These are phyloP conservation scores for Phoma sp. DNA, from an alignment of 2,329 filamentous ascomycete species.

Conservation along the genomic window DNA sequence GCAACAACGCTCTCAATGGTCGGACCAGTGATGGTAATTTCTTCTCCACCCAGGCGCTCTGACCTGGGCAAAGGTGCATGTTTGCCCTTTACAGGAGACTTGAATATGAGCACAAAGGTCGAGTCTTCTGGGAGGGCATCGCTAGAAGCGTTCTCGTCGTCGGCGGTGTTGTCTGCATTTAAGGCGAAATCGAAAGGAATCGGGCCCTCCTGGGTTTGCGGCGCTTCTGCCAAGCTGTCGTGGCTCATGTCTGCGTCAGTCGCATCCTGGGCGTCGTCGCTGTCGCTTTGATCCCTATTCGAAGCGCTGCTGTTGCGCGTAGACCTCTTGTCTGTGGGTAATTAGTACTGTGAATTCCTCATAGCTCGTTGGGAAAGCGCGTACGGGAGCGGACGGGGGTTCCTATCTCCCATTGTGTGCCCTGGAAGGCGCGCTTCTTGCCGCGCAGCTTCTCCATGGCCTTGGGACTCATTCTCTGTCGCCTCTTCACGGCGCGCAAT, in stretches of 20 bases:
- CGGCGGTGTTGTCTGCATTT: conserved; percentile 16
- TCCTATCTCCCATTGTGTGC: conserved; percentile 46
- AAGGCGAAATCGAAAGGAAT: conserved; percentile 28
- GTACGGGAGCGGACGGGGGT: conserved; percentile 45
- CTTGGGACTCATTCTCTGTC: conserved; percentile 46
- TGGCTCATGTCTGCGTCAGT: conserved; percentile 22
- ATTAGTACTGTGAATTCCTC: conserved; percentile 16
- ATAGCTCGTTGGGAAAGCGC: conserved; percentile 3
- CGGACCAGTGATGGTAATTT: conserved; percentile 1
- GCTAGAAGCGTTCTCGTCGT: conserved; percentile 6
- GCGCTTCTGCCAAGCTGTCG: conserved; percentile 15
- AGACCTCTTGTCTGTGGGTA: conserved; percentile 34
- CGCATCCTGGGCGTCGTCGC: conserved; percentile 19
- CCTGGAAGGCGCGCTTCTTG: conserved; percentile 42
- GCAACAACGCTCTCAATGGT: conserved; percentile 5
- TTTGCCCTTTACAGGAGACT: conserved; percentile 24
- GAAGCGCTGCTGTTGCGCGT: conserved; percentile 3
- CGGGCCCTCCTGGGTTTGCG: neutral
- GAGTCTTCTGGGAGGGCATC: conserved; percentile 21
- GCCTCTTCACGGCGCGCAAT: conserved; percentile 53
- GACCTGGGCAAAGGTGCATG: neutral
- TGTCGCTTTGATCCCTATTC: conserved; percentile 13
- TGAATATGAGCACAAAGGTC: conserved; percentile 30
- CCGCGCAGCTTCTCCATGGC: conserved; percentile 38
- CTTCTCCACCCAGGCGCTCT: neutral